These are phyloP conservation scores for Tetrapisispora pingtungensis DNA, from an alignment of 805 yeast genomes.

Conservation along the genomic window DNA sequence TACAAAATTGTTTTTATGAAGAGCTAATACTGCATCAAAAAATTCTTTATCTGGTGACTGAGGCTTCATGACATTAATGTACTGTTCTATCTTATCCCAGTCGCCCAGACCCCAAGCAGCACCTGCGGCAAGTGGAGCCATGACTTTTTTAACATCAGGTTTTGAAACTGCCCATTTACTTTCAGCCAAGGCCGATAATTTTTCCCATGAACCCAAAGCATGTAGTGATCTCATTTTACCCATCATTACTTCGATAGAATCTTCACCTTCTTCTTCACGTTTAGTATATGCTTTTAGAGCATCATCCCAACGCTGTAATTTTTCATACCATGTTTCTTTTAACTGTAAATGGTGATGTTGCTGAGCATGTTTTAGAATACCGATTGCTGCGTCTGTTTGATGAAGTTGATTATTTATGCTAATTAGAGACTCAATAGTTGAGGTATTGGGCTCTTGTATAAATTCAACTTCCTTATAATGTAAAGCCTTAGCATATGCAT, in stretches of 20 bases:
- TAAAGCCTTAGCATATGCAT: constrained; percentile 94
- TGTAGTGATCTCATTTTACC: constrained; percentile 97
- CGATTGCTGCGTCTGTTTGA: constrained; percentile 96
- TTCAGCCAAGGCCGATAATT: constrained; percentile 72
- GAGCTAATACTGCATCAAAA: constrained; percentile 78
- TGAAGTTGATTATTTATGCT: constrained; percentile 89
- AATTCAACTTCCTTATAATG: constrained; percentile 94
- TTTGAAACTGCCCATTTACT: constrained; percentile 74
- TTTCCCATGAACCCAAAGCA: constrained; percentile 99
- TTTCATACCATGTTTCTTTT: constrained; percentile 97
- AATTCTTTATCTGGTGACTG: constrained; percentile 94
- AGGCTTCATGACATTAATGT: constrained; percentile 77
- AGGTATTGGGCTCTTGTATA: constrained; percentile 83
- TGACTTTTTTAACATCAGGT: constrained; percentile 63
- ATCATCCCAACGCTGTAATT: constrained; percentile 95
- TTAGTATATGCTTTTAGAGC: constrained; percentile 84
- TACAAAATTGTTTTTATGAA: constrained; percentile 78
- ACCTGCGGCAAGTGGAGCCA: constrained; percentile 97
- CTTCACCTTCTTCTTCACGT: constrained; percentile 46
- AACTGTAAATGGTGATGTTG: constrained; percentile 81
- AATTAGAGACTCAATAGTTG: constrained; percentile 85
- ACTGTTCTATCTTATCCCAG: constrained; percentile 93
- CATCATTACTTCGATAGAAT: constrained; percentile 80
- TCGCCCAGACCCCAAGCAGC: constrained; percentile 98
- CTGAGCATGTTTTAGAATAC: constrained; percentile 89